Percentiles rank a stretch among this genome's conserved stretches.
These are phyloP conservation scores for Hyaloscypha bicolor DNA, from an alignment of 495 filamentous ascomycete genomes.

Conservation along the genomic window DNA sequence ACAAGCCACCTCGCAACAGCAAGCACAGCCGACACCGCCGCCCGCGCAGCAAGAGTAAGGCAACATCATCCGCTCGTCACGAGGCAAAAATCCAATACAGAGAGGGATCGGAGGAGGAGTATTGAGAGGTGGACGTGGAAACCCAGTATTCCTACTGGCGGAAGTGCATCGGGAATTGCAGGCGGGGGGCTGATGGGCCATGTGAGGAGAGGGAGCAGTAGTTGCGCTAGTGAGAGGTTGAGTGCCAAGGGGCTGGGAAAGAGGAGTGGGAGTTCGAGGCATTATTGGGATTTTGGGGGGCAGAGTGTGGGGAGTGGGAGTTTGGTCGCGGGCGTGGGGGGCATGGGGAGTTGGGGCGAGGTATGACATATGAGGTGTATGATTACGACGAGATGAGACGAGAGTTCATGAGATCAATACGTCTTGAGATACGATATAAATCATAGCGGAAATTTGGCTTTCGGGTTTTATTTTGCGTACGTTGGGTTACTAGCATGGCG, in stretches of 20 bases:
- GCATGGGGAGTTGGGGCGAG: slow-evolving; percentile 76
- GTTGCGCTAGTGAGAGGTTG: slow-evolving; percentile 65
- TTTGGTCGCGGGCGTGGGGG: slow-evolving; percentile 63
- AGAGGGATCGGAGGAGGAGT: slow-evolving; percentile 35
- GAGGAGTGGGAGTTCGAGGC: slow-evolving; percentile 64
- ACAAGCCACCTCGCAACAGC: slow-evolving; percentile 45
- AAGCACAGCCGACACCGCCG: slow-evolving; percentile 64
- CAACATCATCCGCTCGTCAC: slow-evolving; percentile 84
- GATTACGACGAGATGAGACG: too few relatives aligned
- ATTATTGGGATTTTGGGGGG: slow-evolving; percentile 87
- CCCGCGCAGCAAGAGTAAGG: slow-evolving; percentile 78
- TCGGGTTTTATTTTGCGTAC: too few relatives aligned
- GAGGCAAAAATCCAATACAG: slow-evolving; percentile 36
- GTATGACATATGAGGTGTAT: slow-evolving; percentile 40
- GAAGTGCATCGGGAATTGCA: slow-evolving; percentile 28
- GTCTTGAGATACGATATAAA: too few relatives aligned
- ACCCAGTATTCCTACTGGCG: slow-evolving; percentile 45
- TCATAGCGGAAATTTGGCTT: too few relatives aligned
- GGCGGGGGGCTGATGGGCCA: slow-evolving; percentile 32
- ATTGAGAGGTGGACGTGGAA: slow-evolving; percentile 55
- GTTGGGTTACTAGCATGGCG: too few relatives aligned
- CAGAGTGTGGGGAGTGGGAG: slow-evolving; percentile 73
- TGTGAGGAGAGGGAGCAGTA: slow-evolving; percentile 57
- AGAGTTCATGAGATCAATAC: too few relatives aligned
- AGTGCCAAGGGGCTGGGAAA: slow-evolving; percentile 67